Conservation (phyloP, 768 basidiomycete genomes). For the Termitomyces sp. region DNA sequence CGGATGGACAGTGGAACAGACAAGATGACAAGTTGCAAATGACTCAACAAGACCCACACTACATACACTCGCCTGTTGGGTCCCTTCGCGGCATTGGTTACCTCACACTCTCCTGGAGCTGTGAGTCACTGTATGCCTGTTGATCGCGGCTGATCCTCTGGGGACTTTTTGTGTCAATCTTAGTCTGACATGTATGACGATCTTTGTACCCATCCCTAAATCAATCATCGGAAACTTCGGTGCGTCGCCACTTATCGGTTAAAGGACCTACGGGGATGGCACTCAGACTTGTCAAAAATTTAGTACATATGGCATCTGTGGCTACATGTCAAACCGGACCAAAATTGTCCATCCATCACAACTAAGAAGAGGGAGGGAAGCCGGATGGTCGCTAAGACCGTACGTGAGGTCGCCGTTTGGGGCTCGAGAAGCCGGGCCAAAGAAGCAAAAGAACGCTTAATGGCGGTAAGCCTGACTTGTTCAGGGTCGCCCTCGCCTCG, state of each 20-base stretch:
- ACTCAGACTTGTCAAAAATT: background rate
- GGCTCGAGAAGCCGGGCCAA: constrained; percentile 6
- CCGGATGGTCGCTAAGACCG: background rate
- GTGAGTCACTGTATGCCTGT: background rate
- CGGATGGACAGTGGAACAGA: no score
- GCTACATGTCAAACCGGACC: background rate
- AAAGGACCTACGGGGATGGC: background rate
- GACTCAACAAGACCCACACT: no score
- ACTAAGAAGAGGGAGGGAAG: no score
- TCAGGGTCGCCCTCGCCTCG: background rate
- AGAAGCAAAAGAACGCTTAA: constrained; percentile 5
- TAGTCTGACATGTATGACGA: background rate
- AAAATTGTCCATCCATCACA: background rate
- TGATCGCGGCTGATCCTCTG: background rate
- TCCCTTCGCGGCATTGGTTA: no score
- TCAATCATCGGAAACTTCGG: background rate
- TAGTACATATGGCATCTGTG: background rate
- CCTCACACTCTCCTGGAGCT: background rate
- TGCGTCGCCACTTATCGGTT: background rate
- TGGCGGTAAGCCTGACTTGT: constrained; percentile 4
- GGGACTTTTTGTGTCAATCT: background rate
- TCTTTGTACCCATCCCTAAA: background rate
- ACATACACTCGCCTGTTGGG: no score
- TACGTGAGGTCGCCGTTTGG: constrained; percentile 3
- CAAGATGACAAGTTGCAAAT: no score